Evolutionary conservation across 2,329 filamentous ascomycete species (phyloP), one percentile per base, ranked within the genome.

Genomic region (Teratosphaeria viscida): DNA sequence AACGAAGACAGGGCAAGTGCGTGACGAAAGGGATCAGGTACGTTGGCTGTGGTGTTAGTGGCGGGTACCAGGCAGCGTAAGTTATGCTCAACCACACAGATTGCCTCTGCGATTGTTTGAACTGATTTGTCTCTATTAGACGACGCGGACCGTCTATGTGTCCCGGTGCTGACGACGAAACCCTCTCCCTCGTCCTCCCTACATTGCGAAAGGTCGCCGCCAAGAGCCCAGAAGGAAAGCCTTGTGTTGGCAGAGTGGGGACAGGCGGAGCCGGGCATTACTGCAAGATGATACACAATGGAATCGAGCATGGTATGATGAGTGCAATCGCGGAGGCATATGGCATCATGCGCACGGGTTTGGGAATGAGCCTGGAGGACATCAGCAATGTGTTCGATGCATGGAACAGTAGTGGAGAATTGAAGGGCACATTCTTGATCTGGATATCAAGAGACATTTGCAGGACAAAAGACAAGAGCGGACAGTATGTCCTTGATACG

Each of bases 261-360:
- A 80, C 81, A 1, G 82, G 82, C 0, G 85, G 86, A 1, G 79
- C 82, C 1, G 86, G 86, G 0, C 86, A 89, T 70, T 89, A 85
- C 66, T 84, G 88, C 49, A 89, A 90, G 75, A 89, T 89, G 85
- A 79, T 88, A 3, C 86, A 89, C 69, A 88, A 89, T 63, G 86
- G 85, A 1, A 88, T 89, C 61, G 86, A 89, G 68, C 85, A 88
- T 62, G 86, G 85, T 1, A 87, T 89, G 82, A 81, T 89, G 75
- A 55, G 57, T 57, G 77, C 80, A 0, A 77, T 88, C 5, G 81
- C 81, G 14, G 86, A 89, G 69, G 82, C 82, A 2, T 89, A 85
- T 84, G 78, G 77, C 0, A 77, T 88, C 35, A 82, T 89, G 75
- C 77, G 79, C 39, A 77, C 78, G 52, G 79, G 82, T 1, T 73